Base-by-base conservation (phyloP, 202 grass and related monocot genomes). In the Bolboschoenoplectus hybrid region DNA sequence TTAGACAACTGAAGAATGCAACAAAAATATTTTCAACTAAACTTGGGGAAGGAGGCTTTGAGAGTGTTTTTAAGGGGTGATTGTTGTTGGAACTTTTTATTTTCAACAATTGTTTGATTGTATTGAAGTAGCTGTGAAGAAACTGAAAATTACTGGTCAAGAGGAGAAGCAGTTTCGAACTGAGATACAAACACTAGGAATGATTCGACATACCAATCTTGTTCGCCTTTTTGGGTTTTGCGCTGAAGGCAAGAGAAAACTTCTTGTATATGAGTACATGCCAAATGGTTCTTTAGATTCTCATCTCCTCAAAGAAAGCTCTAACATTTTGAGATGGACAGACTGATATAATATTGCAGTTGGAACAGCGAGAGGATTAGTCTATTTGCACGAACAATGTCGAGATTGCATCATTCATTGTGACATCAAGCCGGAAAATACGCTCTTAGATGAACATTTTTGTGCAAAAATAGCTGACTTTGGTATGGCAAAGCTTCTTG, bases 361-460 rank as follows among this genome's bases (percentile, higher is more conserved):
- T 35, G 84, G 79, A 45, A 76, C 79, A 26, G 84, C 69, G 9
- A 85, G 60, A 55, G 50, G 79, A 7, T 44, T 86, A 72, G 79
- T 80, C 11, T 89, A 89, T 66, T 66, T 84, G 14, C 88, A 86
- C 9, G 85, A 87, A 26, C 51, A 89, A 66, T 89, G 84, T 6
- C 83, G 39, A 11, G 88, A 89, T 16, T 74, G 56, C 45, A 79
- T 86, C 9, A 87, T 87, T 58, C 85, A 87, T 87, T 73, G 85
- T 62, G 88, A 89, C 11, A 89, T 89, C 34, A 89, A 89, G 34
- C 88, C 88, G 44, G 85, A 77, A n/a, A 90, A 87, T 36, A 60
- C 87, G 67, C 81, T 90, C 1, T 13, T 90, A 0, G 72, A 90
- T 87, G 69, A 45, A 6, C 14, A 60, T 5, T 87, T 87, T 7